Evolutionary conservation across 495 filamentous ascomycete species (phyloP).

Genomic region (Aspergillus panamensis): DNA sequence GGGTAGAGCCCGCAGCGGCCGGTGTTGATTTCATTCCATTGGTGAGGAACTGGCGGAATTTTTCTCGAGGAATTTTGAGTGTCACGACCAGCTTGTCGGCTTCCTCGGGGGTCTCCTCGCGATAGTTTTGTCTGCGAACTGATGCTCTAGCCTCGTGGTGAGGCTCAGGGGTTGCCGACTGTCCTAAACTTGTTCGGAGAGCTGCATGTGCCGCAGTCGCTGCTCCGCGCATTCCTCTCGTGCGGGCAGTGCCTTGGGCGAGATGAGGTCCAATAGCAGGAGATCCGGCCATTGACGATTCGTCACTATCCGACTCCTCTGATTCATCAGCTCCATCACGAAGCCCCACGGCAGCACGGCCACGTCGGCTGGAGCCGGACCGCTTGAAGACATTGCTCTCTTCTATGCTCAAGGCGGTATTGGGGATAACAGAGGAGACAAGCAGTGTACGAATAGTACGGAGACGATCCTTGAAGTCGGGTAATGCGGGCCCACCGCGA

Average conservation of each 20-base stretch:
- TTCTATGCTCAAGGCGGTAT: slow-evolving; percentile 74
- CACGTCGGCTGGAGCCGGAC: slow-evolving; percentile 52
- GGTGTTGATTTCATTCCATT: slow-evolving; percentile 41
- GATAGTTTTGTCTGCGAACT: slow-evolving; percentile 56
- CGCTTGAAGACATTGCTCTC: slow-evolving; percentile 83
- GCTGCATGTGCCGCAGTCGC: slow-evolving; percentile 76
- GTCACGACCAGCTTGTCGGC: slow-evolving; percentile 63
- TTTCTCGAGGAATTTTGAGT: slow-evolving; percentile 63
- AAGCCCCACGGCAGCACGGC: slow-evolving; percentile 44
- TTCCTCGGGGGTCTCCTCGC: slow-evolving; percentile 72
- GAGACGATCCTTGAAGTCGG: slow-evolving; percentile 92
- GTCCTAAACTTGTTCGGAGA: slow-evolving; percentile 68
- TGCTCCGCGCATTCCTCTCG: slow-evolving; percentile 80
- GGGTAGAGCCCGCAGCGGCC: slow-evolving; percentile 20
- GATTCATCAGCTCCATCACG: slow-evolving; percentile 72
- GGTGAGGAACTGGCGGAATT: slow-evolving; percentile 54
- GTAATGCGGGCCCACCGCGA: slow-evolving; percentile 87
- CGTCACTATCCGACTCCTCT: slow-evolving; percentile 83
- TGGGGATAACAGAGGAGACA: slow-evolving; percentile 86
- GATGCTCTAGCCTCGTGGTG: slow-evolving; percentile 68
- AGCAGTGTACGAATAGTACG: slow-evolving; percentile 86
- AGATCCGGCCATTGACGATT: slow-evolving; percentile 76
- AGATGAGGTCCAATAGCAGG: slow-evolving; percentile 68
- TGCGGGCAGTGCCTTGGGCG: slow-evolving; percentile 73
- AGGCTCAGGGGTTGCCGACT: slow-evolving; percentile 86